Percentiles rank a stretch among this genome's conserved stretches.
These are phyloP conservation scores for Sporopachydermia lactativora DNA, from an alignment of 805 yeast species.

Conservation along the genomic window DNA sequence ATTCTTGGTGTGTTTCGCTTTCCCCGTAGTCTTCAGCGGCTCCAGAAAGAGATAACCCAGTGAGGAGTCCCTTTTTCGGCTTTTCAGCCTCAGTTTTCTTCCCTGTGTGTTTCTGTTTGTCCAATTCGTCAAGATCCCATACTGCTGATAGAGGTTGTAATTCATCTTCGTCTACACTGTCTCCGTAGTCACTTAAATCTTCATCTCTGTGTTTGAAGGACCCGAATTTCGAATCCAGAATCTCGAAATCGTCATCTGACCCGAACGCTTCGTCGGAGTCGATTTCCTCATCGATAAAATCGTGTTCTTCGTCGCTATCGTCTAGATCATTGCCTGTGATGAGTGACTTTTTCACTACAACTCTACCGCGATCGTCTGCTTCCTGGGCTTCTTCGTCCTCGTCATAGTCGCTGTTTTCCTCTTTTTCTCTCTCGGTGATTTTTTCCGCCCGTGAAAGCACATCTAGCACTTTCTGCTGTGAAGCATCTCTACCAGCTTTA, in stretches of 20 bases:
- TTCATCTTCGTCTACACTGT: conserved; percentile 8
- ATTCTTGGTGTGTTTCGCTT: conserved; percentile 5
- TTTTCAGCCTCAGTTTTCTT: conserved; percentile 10
- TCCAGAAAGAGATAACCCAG: conserved; percentile 7
- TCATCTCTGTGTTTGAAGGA: conserved; percentile 8
- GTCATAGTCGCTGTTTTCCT: conserved; percentile 17
- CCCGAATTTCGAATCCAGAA: conserved; percentile 23
- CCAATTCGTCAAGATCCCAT: conserved; percentile 4
- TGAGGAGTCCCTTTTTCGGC: conserved; percentile 2
- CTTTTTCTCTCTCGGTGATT: conserved; percentile 6
- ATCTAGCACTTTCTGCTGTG: not conserved
- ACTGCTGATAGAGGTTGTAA: conserved; percentile 2
- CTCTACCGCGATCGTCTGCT: conserved; percentile 18
- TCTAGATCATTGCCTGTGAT: conserved; percentile 15
- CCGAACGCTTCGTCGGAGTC: conserved; percentile 87
- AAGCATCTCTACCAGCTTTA: not conserved
- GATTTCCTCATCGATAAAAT: conserved; percentile 48
- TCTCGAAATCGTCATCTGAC: conserved; percentile 60
- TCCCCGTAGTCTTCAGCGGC: conserved; percentile 2
- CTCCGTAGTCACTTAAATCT: conserved; percentile 11
- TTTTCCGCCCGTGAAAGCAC: not conserved
- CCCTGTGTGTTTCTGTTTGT: conserved; percentile 5
- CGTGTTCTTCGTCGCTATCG: conserved; percentile 18
- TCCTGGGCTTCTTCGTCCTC: conserved; percentile 20
- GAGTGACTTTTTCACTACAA: conserved; percentile 24